Conservation (phyloP, 2,329 filamentous ascomycete species). For the Westerdykella sp. region DNA sequence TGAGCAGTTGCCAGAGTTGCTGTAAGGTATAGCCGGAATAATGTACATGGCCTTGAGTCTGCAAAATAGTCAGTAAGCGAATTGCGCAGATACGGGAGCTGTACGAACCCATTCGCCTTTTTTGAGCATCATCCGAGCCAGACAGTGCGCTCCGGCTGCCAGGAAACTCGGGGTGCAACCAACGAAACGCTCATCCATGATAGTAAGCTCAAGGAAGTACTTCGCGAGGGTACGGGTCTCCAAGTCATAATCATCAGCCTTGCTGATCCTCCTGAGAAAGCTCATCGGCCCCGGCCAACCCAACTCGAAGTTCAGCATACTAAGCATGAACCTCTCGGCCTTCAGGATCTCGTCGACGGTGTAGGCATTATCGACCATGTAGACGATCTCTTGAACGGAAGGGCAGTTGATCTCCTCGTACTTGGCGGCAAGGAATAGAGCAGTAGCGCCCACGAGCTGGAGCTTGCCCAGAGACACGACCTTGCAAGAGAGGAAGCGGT, state of each 20-base stretch:
- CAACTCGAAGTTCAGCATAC: slow-evolving; percentile 89
- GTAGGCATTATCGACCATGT: slow-evolving; percentile 95
- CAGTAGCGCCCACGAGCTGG: slow-evolving; percentile 91
- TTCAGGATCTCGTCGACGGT: slow-evolving; percentile 88
- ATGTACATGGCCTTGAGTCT: slow-evolving; percentile 78
- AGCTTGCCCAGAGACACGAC: slow-evolving; percentile 91
- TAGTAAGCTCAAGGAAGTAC: slow-evolving; percentile 92
- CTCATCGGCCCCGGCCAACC: slow-evolving; percentile 99
- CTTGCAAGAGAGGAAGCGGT: slow-evolving; percentile 91
- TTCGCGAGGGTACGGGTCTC: slow-evolving; percentile 94
- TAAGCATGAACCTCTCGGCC: slow-evolving; percentile 96
- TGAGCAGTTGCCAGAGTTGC: slow-evolving; percentile 72
- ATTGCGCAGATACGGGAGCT: neutral
- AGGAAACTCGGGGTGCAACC: slow-evolving; percentile 84
- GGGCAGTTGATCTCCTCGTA: slow-evolving; percentile 99
- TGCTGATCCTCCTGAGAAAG: slow-evolving; percentile 93
- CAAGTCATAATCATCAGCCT: slow-evolving; percentile 94
- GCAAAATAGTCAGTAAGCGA: slow-evolving; percentile 31
- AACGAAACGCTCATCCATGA: slow-evolving; percentile 98
- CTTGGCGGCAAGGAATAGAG: slow-evolving; percentile 92
- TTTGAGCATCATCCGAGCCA: slow-evolving; percentile 79
- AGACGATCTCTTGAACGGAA: slow-evolving; percentile 89
- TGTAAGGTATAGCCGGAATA: slow-evolving; percentile 89
- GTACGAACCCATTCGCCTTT: slow-evolving; percentile 86
- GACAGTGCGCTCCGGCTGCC: slow-evolving; percentile 85